These are phyloP conservation scores for Aureobasidium pullulans DNA, from an alignment of 2,329 filamentous ascomycete species.

Conservation along the genomic window DNA sequence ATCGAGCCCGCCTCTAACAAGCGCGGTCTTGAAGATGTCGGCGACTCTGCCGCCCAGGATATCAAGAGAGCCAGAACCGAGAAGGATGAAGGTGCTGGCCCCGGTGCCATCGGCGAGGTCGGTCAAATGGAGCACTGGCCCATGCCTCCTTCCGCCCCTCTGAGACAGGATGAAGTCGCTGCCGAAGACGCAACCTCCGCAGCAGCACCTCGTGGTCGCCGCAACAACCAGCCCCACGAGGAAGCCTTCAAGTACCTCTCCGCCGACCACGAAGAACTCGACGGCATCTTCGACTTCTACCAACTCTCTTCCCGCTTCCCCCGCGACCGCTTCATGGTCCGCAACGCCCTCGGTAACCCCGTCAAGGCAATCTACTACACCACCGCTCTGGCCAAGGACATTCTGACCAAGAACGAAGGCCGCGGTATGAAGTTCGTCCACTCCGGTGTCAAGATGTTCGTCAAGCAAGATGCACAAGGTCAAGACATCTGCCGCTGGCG, in stretches of 20 bases:
- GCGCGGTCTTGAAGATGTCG: conserved; percentile 34
- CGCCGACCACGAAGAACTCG: conserved; percentile 65
- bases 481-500: conserved; percentile 86
- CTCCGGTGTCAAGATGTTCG: conserved; percentile 97
- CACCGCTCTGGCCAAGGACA: conserved; percentile 72
- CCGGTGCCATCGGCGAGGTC: conserved; percentile 18
- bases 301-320: conserved; percentile 78
- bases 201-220: conserved; percentile 18
- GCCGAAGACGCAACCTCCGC: conserved; percentile 18
- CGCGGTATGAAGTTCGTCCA: conserved; percentile 93
- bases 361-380: conserved; percentile 97
- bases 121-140: conserved; percentile 21
- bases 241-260: conserved; percentile 92
- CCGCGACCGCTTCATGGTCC: conserved; percentile 86
- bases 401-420: conserved; percentile 80
- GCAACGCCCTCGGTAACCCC: conserved; percentile 80
- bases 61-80: conserved; percentile 32
- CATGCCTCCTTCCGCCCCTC: conserved; percentile 18
- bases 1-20: conserved; percentile 24
- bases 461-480: conserved; percentile 89
- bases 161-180: conserved; percentile 11
- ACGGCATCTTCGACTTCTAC: conserved; percentile 77
- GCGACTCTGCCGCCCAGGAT: conserved; percentile 21
- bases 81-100: conserved; percentile 18
- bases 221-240: conserved; percentile 53